phyloP scores from a whole-genome alignment of 768 basidiomycete species.

The Leccinum incarnatum region DNA sequence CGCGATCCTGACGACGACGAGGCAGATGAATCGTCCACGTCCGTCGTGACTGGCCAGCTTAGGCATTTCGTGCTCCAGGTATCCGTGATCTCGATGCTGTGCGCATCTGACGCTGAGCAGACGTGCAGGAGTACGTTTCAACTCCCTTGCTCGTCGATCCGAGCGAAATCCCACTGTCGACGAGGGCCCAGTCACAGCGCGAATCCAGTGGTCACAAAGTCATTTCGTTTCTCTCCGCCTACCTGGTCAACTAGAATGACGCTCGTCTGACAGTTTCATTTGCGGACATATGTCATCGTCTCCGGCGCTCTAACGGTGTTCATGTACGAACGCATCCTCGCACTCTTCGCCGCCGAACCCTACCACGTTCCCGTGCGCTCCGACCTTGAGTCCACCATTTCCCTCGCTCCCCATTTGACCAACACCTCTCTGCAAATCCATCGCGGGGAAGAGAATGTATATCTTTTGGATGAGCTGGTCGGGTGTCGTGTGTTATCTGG shows the following conservation, averaged over 20 bases:
- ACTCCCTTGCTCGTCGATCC: constrained; percentile 80
- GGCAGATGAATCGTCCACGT: constrained; percentile 42
- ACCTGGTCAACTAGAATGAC: constrained; percentile 11
- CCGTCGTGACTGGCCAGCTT: constrained; percentile 80
- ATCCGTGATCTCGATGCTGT: constrained; percentile 4
- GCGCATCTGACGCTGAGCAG: constrained; percentile 4
- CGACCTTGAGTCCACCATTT: constrained; percentile 22
- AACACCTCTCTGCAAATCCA: constrained; percentile 86
- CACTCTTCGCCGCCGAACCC: constrained; percentile 78
- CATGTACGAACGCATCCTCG: constrained; percentile 79
- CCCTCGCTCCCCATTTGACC: constrained; percentile 75
- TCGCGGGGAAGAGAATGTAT: constrained; percentile 66
- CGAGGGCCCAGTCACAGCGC: constrained; percentile 10
- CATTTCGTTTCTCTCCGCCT: constrained; percentile 15
- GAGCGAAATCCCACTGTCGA: constrained; percentile 36
- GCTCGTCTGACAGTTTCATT: constrained; percentile 69
- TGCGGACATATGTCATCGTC: constrained; percentile 83
- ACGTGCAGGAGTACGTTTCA: constrained; percentile 75
- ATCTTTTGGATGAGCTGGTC: constrained; percentile 75
- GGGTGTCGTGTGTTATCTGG: constrained; percentile 55
- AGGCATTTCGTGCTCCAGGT: constrained; percentile 98
- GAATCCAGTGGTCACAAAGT: constrained; percentile 59
- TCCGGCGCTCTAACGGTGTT: constrained; percentile 76
- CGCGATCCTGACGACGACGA: constrained; percentile 50
- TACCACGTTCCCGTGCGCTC: constrained; percentile 50